Evolutionary conservation across 306 rosid species (phyloP), one percentile per base, ranked within the genome.

Genomic region (Cyclanthera cordifolia): DNA sequence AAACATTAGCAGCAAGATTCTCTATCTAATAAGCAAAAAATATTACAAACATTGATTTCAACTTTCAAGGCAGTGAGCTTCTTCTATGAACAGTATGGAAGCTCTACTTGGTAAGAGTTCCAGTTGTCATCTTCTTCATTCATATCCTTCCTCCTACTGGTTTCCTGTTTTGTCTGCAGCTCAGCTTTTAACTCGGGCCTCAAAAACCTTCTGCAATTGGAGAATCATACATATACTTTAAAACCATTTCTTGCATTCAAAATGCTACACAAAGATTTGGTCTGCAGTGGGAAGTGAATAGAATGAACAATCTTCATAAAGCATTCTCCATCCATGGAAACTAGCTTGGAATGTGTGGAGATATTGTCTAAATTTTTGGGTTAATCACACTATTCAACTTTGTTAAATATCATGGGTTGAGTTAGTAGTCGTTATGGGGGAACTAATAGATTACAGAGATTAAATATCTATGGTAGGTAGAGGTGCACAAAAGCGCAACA

Each of bases 71-170:
- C 20, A 39, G 69, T 12, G 50, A 23, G 13, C 39, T 55, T 55
- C 24, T 30, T 59, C 48, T 24, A 53, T 53, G 70, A 37, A 56
- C 63, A 39, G 53, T 70, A 80, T 19, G 84, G 84, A 73, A 76
- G 76, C 30, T 76, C 74, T 63, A 80, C 81, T 27, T 80, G 61
- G 53, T 27, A 74, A 21, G 43, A 28, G 24, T 74, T 81, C 81
- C 81, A 77, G 56, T 80, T 76, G 63, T 80, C 84, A 8, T 73
- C 78, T 27, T 57, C 74, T 20, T 45, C 54, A 3, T 59, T 57
- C 21, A 24, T 12, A 9, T 53, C 59, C 19, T 50, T 76, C 59
- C 27, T 53, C 25, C 3, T 16, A 41, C 46, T 49, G 8, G 66
- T 39, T 64, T 80, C 78, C 74, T 53, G 52, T 19, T 73, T 70